These are phyloP conservation scores for Jamesozyma piceae DNA, from an alignment of 805 yeast species.

Conservation along the genomic window DNA sequence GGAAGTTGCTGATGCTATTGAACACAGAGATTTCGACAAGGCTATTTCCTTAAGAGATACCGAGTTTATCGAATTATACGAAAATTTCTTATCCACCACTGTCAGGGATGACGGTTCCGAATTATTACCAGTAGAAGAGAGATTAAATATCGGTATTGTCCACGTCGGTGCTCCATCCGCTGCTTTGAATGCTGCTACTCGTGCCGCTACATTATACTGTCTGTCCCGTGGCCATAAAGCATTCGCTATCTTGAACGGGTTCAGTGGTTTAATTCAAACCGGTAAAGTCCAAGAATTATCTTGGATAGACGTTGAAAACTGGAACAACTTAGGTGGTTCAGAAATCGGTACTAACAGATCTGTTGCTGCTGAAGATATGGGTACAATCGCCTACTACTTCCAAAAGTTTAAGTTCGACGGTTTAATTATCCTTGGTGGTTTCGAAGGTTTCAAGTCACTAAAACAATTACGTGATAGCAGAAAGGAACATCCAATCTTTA, in stretches of 20 bases:
- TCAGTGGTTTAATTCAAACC: constrained; percentile 82
- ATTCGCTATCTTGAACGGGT: constrained; percentile 88
- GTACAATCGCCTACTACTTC: constrained; percentile 86
- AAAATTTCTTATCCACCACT: constrained; percentile 63
- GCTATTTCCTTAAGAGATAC: constrained; percentile 85
- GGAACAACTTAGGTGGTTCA: constrained; percentile 89
- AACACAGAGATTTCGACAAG: constrained; percentile 63
- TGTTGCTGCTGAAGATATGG: constrained; percentile 75
- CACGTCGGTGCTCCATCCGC: constrained; percentile 98
- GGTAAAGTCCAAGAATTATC: constrained; percentile 66
- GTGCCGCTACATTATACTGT: constrained; percentile 85
- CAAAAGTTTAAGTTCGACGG: constrained; percentile 86
- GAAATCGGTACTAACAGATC: constrained; percentile 94
- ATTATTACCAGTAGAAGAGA: constrained; percentile 47
- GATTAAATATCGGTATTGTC: constrained; percentile 71
- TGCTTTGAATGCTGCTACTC: constrained; percentile 85
- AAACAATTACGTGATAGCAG: constrained; percentile 75
- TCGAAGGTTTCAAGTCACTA: constrained; percentile 87
- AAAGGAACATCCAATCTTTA: constrained; percentile 72
- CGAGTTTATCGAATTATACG: constrained; percentile 73
- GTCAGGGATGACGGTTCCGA: constrained; percentile 57
- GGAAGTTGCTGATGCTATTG: constrained; percentile 85
- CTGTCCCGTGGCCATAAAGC: constrained; percentile 83
- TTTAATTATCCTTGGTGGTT: constrained; percentile 86
- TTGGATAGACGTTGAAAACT: constrained; percentile 82